phyloP scores from a whole-genome alignment of 1,139 yeast species.

The Magnusiomyces suaveolens region DNA sequence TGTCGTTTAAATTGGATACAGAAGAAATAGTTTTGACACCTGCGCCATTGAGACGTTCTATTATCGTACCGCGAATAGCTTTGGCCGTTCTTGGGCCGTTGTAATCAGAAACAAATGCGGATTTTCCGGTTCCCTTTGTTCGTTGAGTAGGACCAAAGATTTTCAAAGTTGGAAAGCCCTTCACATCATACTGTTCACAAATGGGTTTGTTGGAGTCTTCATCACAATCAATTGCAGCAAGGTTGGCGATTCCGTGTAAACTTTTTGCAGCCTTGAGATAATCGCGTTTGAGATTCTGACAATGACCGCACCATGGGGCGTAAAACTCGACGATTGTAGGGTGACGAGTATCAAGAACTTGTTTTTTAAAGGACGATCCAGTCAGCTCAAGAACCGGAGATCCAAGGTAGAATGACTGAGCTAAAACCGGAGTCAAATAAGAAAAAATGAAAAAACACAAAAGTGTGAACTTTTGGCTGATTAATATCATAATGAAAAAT shows the following conservation, averaged over 20 bases:
- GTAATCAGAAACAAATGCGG: slow-evolving; percentile 51
- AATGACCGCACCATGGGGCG: slow-evolving; percentile 96
- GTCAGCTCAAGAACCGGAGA: slow-evolving; percentile 47
- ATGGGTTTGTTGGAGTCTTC: slow-evolving; percentile 51
- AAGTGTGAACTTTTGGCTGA: not conserved
- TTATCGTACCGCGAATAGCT: slow-evolving; percentile 43
- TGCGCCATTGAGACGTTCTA: slow-evolving; percentile 5
- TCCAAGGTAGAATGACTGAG: slow-evolving; percentile 34
- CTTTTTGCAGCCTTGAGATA: slow-evolving; percentile 55
- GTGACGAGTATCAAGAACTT: slow-evolving; percentile 58
- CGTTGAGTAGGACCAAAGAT: slow-evolving; percentile 52
- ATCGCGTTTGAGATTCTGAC: slow-evolving; percentile 58
- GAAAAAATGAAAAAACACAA: not conserved
- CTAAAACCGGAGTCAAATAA: not conserved
- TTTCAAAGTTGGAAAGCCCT: slow-evolving; percentile 75
- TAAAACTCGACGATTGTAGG: slow-evolving; percentile 83
- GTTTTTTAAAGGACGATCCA: slow-evolving; percentile 47
- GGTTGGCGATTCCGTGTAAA: slow-evolving; percentile 52
- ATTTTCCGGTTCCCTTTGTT: slow-evolving; percentile 11
- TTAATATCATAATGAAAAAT: too few relatives aligned
- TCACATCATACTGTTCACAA: slow-evolving; percentile 57
- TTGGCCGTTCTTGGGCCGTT: slow-evolving; percentile 57
- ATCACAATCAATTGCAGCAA: slow-evolving; percentile 87
- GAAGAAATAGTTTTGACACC: slow-evolving; percentile 10
- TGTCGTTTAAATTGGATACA: slow-evolving; percentile 8